A percentile compares a stretch with the other conserved stretches of the same genome.
phyloP scores from a whole-genome alignment of 2,329 filamentous ascomycete genomes.

The Hortaea werneckii region DNA sequence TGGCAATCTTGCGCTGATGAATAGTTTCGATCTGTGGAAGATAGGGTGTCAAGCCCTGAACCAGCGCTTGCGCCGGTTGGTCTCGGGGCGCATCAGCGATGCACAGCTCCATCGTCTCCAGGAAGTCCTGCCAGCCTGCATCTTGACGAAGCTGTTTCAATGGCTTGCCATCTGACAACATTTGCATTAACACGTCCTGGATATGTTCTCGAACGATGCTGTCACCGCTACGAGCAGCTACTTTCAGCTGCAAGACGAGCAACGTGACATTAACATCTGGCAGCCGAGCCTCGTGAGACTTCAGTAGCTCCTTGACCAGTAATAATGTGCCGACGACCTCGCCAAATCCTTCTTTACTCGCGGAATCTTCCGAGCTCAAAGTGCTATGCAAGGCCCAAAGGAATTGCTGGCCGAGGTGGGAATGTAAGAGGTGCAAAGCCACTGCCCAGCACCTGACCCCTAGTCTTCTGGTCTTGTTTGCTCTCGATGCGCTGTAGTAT shows the following conservation, averaged over 20 bases:
- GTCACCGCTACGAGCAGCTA: slow-evolving; percentile 4
- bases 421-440: slow-evolving; percentile 18
- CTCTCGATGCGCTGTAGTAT: slow-evolving; percentile 22
- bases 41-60: neutral
- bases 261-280: slow-evolving; percentile 3
- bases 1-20: neutral
- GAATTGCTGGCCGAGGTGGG: slow-evolving; percentile 20
- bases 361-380: slow-evolving; percentile 9
- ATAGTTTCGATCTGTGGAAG: neutral
- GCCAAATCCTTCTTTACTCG: slow-evolving; percentile 15
- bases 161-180: slow-evolving; percentile 36
- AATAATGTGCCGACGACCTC: slow-evolving; percentile 20
- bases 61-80: neutral
- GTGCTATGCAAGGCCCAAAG: slow-evolving; percentile 15
- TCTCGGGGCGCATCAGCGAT: neutral
- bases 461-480: slow-evolving; percentile 19
- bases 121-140: slow-evolving; percentile 3
- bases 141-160: slow-evolving; percentile 3
- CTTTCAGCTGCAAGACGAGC: slow-evolving; percentile 6
- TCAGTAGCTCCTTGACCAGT: slow-evolving; percentile 16
- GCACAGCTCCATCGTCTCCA: slow-evolving; percentile 1
- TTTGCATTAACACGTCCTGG: slow-evolving; percentile 21
- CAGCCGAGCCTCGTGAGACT: neutral
- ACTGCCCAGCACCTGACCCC: slow-evolving; percentile 17
- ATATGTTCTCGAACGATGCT: slow-evolving; percentile 9